phyloP scores from a whole-genome alignment of 305 asterid species.

The Rubia tinctorum region DNA sequence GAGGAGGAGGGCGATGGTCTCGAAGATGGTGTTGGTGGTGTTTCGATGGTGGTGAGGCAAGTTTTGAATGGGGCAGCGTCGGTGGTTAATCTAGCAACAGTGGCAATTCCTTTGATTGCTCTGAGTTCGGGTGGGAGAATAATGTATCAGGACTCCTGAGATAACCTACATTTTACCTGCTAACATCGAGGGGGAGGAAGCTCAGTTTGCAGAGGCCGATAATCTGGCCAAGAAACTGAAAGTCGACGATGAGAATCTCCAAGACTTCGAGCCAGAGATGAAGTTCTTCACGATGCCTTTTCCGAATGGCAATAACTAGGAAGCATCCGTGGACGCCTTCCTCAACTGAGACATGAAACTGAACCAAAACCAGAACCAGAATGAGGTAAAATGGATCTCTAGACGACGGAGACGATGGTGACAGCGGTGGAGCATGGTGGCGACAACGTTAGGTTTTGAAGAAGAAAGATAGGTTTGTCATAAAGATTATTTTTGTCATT shows the following conservation, averaged over 20 bases:
- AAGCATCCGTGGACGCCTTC: slow-evolving; percentile 65
- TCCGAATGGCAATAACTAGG: slow-evolving; percentile 68
- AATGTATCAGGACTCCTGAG: slow-evolving; percentile 64
- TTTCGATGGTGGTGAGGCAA: no score
- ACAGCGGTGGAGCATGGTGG: no score
- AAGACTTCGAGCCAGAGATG: slow-evolving; percentile 63
- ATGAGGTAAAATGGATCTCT: slow-evolving; percentile 64
- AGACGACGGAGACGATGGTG: no score
- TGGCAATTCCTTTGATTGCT: slow-evolving; percentile 79
- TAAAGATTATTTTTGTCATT: no score
- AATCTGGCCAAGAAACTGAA: slow-evolving; percentile 49
- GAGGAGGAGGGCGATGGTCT: no score
- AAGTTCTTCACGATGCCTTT: slow-evolving; percentile 57
- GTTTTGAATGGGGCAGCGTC: no score
- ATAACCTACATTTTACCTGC: slow-evolving; percentile 67
- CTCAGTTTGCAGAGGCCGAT: slow-evolving; percentile 40
- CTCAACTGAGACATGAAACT: slow-evolving; percentile 45
- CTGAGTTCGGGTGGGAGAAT: slow-evolving; percentile 79
- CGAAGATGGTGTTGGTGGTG: no score
- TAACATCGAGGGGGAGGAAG: slow-evolving; percentile 49
- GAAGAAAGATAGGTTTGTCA: no score
- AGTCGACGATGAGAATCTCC: slow-evolving; percentile 37
- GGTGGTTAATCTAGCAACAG: no score
- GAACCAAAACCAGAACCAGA: slow-evolving; percentile 57
- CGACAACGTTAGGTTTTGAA: no score